phyloP scores from a whole-genome alignment of 805 yeast genomes.

The Myxozyma vanderwaltii region DNA sequence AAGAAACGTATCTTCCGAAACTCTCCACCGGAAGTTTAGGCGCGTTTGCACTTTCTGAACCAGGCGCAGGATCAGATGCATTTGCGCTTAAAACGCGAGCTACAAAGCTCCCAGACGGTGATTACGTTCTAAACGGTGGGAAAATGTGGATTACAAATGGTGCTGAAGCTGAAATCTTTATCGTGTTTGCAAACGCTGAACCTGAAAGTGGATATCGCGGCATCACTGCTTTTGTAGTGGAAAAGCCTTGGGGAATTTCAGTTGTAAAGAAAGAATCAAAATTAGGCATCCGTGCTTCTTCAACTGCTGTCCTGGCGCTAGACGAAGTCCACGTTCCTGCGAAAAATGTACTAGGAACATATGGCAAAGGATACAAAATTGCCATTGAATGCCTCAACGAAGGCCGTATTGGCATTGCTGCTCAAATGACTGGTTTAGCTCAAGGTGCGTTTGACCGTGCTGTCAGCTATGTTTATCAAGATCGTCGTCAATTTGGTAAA shows the following conservation, averaged over 20 bases:
- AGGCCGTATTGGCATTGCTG: constrained; percentile 51
- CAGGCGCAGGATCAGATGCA: constrained; percentile 50
- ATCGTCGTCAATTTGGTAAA: constrained; percentile 49
- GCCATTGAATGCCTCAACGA: constrained; percentile 50
- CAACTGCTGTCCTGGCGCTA: constrained; percentile 47
- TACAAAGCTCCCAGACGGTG: constrained; percentile 45
- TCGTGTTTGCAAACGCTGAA: constrained; percentile 48
- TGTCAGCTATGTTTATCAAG: constrained; percentile 44
- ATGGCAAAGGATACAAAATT: constrained; percentile 50
- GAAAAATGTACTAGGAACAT: constrained; percentile 48
- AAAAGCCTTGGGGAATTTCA: constrained; percentile 46
- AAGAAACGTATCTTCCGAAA: constrained; percentile 47
- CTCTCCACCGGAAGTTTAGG: constrained; percentile 45
- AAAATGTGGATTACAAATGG: constrained; percentile 54
- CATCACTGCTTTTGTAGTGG: constrained; percentile 49
- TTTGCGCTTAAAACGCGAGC: constrained; percentile 49
- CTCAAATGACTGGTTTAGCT: constrained; percentile 51
- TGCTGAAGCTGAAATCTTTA: constrained; percentile 47
- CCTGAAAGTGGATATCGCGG: constrained; percentile 50
- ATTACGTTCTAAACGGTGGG: constrained; percentile 46
- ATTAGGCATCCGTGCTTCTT: constrained; percentile 49
- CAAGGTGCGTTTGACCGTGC: constrained; percentile 50
- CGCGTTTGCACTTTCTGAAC: constrained; percentile 47
- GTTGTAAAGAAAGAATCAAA: constrained; percentile 51
- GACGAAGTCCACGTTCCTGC: constrained; percentile 49